These are phyloP conservation scores for Kazachstania sp. DNA, from an alignment of 1,139 yeast genomes.

Conservation along the genomic window DNA sequence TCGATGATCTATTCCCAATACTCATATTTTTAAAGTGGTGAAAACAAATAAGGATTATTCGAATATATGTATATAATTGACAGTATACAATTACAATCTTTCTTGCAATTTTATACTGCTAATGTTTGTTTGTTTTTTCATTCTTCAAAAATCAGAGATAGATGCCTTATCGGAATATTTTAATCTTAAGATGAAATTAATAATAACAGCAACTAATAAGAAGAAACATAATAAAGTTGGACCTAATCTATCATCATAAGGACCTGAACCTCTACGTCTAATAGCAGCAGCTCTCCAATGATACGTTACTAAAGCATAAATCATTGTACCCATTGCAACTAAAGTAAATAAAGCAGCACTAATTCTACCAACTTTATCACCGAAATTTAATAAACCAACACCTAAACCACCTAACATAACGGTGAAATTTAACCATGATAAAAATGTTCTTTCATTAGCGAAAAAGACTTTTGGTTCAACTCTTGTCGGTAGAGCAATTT, in stretches of 20 bases:
- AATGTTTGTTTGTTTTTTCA: neutral
- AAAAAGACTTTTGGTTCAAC: conserved; percentile 98
- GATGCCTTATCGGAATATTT: conserved; percentile 24
- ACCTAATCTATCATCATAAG: conserved; percentile 96
- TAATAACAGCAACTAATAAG: conserved; percentile 82
- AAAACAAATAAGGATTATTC: too few relatives aligned
- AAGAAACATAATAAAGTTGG: conserved; percentile 98
- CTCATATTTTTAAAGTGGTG: too few relatives aligned
- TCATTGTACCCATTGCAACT: conserved; percentile 95
- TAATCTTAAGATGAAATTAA: conserved; percentile 81
- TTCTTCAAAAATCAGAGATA: neutral
- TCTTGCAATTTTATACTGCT: too few relatives aligned
- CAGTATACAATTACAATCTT: too few relatives aligned
- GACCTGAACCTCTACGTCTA: conserved; percentile 94
- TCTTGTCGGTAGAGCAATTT: conserved; percentile 95
- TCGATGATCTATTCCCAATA: too few relatives aligned
- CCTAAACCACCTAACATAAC: conserved; percentile 95
- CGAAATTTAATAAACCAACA: conserved; percentile 89
- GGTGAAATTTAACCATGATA: conserved; percentile 97
- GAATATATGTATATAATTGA: too few relatives aligned
- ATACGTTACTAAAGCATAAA: conserved; percentile 86
- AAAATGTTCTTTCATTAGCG: conserved; percentile 96
- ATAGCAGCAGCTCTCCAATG: conserved; percentile 99
- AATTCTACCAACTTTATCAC: conserved; percentile 86
- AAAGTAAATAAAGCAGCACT: conserved; percentile 92